Percentiles rank a stretch among this genome's conserved stretches.
These are phyloP conservation scores for Boechera retrofracta DNA, from an alignment of 345 rosid genomes.

Conservation along the genomic window DNA sequence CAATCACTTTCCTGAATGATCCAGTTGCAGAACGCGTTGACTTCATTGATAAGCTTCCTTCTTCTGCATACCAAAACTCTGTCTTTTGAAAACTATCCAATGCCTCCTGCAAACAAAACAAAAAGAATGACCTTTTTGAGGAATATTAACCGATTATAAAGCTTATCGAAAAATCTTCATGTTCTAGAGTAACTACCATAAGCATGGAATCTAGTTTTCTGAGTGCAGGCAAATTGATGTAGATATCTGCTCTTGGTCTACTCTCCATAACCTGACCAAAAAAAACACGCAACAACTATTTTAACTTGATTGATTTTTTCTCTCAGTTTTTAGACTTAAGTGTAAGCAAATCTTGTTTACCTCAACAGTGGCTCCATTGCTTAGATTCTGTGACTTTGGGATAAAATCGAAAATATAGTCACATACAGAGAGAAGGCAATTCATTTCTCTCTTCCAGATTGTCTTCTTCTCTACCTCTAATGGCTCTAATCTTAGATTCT, in stretches of 20 bases:
- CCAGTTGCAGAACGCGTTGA: conserved; percentile 57
- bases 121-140: neutral
- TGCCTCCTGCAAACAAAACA: conserved; percentile 62
- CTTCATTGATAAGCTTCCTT: conserved; percentile 70
- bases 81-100: conserved; percentile 70
- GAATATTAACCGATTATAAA: neutral
- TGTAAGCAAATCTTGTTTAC: conserved; percentile 35
- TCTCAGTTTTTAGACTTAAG: neutral
- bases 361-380: conserved; percentile 68
- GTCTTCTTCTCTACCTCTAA: conserved; percentile 74
- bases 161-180: neutral
- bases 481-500: conserved; percentile 81
- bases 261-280: conserved; percentile 70
- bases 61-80: conserved; percentile 95
- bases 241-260: conserved; percentile 74
- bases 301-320: neutral
- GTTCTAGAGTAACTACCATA: conserved; percentile 52
- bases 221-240: conserved; percentile 86
- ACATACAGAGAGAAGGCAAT: conserved; percentile 82
- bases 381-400: conserved; percentile 62
- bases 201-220: conserved; percentile 91
- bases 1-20: conserved; percentile 68
- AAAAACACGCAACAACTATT: neutral
- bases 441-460: conserved; percentile 94
- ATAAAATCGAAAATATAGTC: conserved; percentile 72